Conservation (phyloP, 2,329 filamentous ascomycete genomes). For the Ramichloridium luteum region DNA sequence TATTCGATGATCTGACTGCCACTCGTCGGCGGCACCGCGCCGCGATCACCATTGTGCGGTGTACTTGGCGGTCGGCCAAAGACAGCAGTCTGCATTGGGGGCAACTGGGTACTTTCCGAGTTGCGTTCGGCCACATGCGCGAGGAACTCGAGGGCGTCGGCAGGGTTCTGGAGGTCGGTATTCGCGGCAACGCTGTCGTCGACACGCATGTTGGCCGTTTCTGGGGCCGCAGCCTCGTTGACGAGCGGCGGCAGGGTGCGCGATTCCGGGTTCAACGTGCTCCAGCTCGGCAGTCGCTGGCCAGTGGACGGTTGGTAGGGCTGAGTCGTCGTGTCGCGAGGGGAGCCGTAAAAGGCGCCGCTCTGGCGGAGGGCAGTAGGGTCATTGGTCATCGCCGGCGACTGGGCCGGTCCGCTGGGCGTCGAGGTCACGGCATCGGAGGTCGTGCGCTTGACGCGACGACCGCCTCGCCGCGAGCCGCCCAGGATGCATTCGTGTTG, state of each 20-base stretch:
- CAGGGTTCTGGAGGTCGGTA: slow-evolving; percentile 24
- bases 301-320: slow-evolving; percentile 9
- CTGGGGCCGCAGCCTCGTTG: slow-evolving; percentile 11
- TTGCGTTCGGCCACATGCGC: slow-evolving; percentile 23
- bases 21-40: slow-evolving; percentile 4
- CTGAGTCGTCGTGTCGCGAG: too few species aligned
- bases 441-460: slow-evolving; percentile 18
- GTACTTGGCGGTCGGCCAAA: slow-evolving; percentile 12
- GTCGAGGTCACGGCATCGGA: slow-evolving; percentile 8
- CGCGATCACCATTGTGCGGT: slow-evolving; percentile 5
- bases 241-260: slow-evolving; percentile 18
- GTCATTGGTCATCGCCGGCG: background rate
- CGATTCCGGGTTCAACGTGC: slow-evolving; percentile 16
- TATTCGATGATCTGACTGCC: slow-evolving; percentile 16
- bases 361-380: background rate
- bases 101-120: slow-evolving; percentile 15
- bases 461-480: slow-evolving; percentile 21
- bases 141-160: slow-evolving; percentile 24
- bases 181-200: slow-evolving; percentile 21
- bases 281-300: slow-evolving; percentile 14
- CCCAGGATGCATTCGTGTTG: slow-evolving; percentile 25
- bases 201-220: slow-evolving; percentile 19
- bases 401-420: slow-evolving; percentile 2
- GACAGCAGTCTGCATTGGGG: slow-evolving; percentile 18
- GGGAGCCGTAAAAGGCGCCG: background rate